Percentiles rank a stretch among this genome's conserved stretches.
Conservation (phyloP, 2,329 filamentous ascomycete genomes). For the Leptographium lundbergii region DNA sequence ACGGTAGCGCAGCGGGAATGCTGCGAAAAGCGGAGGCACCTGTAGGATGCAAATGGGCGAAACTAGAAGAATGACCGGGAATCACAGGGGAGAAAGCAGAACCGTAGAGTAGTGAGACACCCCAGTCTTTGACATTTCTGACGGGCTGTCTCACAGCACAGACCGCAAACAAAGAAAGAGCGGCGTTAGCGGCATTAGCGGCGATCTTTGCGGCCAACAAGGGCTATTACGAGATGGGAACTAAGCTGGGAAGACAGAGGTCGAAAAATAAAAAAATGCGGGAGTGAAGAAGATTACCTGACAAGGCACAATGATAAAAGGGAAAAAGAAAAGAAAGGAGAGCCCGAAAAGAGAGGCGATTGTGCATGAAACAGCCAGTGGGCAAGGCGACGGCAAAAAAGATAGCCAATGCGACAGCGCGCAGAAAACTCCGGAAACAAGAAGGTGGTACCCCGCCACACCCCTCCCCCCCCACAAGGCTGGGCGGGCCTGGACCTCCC, state of each 20-base stretch:
- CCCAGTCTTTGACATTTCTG: neutral
- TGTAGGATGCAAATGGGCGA: neutral
- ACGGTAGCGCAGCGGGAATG: neutral
- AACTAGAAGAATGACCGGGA: neutral
- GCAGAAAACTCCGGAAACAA: no score
- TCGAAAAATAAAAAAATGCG: neutral
- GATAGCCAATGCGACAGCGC: neutral
- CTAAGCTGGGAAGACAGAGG: neutral
- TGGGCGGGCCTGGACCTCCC: neutral
- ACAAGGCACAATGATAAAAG: slow-evolving; percentile 5
- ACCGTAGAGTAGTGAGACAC: neutral
- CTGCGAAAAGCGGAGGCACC: neutral
- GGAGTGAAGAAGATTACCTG: neutral
- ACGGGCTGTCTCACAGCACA: neutral
- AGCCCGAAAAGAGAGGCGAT: no score
- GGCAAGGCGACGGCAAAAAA: neutral
- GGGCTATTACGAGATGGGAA: neutral
- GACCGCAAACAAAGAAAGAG: neutral
- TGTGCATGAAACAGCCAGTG: no score
- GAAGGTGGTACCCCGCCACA: neutral
- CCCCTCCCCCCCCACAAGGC: neutral
- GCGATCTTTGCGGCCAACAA: neutral
- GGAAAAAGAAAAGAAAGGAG: slow-evolving; percentile 2
- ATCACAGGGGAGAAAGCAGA: neutral
- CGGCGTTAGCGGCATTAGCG: neutral